phyloP scores from a whole-genome alignment of 352 stramenopile genomes.

The Phytophthora pinifolia region DNA sequence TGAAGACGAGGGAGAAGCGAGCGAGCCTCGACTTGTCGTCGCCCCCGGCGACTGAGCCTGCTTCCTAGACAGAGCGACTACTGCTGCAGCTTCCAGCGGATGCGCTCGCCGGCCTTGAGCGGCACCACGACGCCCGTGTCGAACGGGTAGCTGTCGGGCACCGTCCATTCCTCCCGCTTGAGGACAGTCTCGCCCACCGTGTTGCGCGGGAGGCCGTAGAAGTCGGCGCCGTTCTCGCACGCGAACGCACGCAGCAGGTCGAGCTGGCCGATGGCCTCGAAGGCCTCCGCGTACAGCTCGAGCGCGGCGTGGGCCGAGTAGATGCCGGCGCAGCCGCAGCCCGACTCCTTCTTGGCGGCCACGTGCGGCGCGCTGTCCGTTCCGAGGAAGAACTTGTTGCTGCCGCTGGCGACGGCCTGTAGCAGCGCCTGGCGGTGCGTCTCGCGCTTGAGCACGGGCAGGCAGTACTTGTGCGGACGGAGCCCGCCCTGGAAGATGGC shows the following conservation, averaged over 20 bases:
- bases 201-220: constrained; percentile 96
- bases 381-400: constrained; percentile 97
- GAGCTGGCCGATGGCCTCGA: constrained; percentile 92
- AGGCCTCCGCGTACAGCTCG: constrained; percentile 97
- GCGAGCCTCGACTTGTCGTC: constrained; percentile 42
- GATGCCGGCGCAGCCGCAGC: constrained; percentile 94
- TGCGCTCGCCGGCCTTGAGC: constrained; percentile 91
- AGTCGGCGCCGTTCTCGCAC: constrained; percentile 94
- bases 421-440: constrained; percentile 91
- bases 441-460: constrained; percentile 99
- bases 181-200: constrained; percentile 79
- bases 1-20: constrained; percentile 58
- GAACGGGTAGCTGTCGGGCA: constrained; percentile 92
- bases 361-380: constrained; percentile 98
- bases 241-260: constrained; percentile 95
- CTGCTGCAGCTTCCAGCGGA: constrained; percentile 86
- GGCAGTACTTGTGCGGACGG: constrained; percentile 99
- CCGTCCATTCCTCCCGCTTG: constrained; percentile 88
- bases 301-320: constrained; percentile 97
- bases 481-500: constrained; percentile 93
- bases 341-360: constrained; percentile 90
- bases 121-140: constrained; percentile 87
- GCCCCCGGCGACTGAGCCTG: constrained; percentile 14
- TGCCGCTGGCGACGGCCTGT: constrained; percentile 89
- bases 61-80: constrained; percentile 16